These are phyloP conservation scores for Linanthus parryae DNA, from an alignment of 148 eudicot genomes.

Conservation along the genomic window DNA sequence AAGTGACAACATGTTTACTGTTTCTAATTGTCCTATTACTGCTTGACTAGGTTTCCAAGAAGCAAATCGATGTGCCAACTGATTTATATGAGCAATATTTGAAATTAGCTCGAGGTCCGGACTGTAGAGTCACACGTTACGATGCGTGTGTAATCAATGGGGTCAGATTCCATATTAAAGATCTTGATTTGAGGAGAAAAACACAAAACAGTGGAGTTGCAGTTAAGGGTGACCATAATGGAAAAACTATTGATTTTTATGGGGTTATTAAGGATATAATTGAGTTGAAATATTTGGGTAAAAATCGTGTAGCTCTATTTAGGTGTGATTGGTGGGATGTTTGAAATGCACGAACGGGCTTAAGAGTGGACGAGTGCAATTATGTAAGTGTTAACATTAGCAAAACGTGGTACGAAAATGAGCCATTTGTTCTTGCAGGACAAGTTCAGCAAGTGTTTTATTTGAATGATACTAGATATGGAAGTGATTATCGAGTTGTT, in stretches of 20 bases:
- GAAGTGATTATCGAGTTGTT: not conserved
- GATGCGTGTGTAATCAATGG: too few relatives aligned
- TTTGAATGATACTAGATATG: not conserved
- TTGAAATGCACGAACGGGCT: not conserved
- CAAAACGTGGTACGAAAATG: not conserved
- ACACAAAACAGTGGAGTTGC: too few relatives aligned
- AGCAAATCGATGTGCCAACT: too few relatives aligned
- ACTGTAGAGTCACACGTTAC: too few relatives aligned
- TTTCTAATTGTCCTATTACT: too few relatives aligned
- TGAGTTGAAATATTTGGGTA: not conserved
- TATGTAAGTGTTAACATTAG: not conserved
- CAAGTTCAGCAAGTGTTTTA: conserved; percentile 4
- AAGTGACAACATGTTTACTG: too few relatives aligned
- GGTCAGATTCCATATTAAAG: too few relatives aligned
- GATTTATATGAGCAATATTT: too few relatives aligned
- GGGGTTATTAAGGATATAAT: conserved; percentile 3
- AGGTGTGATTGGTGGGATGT: conserved; percentile 10
- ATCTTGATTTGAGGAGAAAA: too few relatives aligned
- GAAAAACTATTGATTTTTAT: conserved; percentile 3
- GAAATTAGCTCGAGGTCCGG: too few relatives aligned
- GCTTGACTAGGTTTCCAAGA: too few relatives aligned
- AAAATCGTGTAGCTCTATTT: not conserved
- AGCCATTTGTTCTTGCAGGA: not conserved
- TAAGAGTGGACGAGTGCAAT: not conserved
- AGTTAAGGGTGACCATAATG: too few relatives aligned